A percentile compares a stretch with the other conserved stretches of the same genome.
These are phyloP conservation scores for Paraglomus brasilianum DNA, from an alignment of 192 early-diverging fungal species.

Conservation along the genomic window DNA sequence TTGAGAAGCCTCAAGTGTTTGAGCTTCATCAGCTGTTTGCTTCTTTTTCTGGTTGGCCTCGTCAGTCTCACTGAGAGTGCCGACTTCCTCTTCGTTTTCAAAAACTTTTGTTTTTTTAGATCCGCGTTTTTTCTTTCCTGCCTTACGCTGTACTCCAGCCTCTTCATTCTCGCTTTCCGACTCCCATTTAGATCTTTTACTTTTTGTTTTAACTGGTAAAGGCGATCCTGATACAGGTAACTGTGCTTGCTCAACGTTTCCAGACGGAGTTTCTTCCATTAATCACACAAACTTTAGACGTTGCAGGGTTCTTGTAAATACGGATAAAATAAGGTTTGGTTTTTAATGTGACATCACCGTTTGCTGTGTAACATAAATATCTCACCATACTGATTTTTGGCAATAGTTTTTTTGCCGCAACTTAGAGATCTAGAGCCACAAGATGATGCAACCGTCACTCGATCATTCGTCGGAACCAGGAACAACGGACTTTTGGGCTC, in stretches of 20 bases:
- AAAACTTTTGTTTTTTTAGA: conserved; percentile 3
- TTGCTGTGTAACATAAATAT: too few species aligned
- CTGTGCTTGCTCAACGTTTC: too few species aligned
- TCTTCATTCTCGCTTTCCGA: conserved; percentile 26
- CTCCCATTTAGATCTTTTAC: conserved; percentile 25
- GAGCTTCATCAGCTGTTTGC: neutral
- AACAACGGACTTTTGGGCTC: conserved; percentile 2
- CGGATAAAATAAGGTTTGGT: too few species aligned
- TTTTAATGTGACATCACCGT: too few species aligned
- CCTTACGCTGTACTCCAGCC: neutral
- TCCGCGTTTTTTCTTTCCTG: conserved; percentile 1
- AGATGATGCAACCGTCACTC: too few species aligned
- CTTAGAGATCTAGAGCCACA: too few species aligned
- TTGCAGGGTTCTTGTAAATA: too few species aligned
- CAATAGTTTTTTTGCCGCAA: too few species aligned
- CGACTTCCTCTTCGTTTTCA: neutral
- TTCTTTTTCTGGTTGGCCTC: neutral
- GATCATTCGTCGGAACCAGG: conserved; percentile 14
- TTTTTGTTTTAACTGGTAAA: conserved; percentile 23
- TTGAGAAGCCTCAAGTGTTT: neutral
- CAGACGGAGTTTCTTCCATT: too few species aligned
- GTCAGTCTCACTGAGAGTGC: neutral
- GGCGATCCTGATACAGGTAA: too few species aligned
- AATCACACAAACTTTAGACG: too few species aligned
- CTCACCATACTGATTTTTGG: too few species aligned